Evolutionary conservation across 1,139 yeast genomes (phyloP).

Genomic region (Yamadazyma membranifaciens): DNA sequence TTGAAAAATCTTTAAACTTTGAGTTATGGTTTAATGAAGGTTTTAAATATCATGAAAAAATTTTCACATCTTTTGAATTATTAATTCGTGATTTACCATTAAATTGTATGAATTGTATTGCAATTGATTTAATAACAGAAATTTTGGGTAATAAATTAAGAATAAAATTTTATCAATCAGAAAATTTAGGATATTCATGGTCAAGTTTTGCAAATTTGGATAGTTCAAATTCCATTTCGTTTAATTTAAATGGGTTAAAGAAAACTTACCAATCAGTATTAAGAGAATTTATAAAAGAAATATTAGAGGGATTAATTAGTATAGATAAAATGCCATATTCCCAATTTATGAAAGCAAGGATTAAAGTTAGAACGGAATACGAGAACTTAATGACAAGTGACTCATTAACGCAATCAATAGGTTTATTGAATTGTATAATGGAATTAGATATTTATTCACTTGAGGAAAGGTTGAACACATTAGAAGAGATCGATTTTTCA

Average conservation of each 20-base stretch:
- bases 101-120: constrained; percentile 9
- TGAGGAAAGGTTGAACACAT: constrained; percentile 43
- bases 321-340: constrained; percentile 22
- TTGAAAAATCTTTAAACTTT: constrained; percentile 8
- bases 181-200: constrained; percentile 53
- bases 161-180: constrained; percentile 47
- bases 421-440: constrained; percentile 47
- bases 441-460: constrained; percentile 54
- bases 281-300: constrained; percentile 17
- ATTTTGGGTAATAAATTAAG: constrained; percentile 38
- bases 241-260: constrained; percentile 50
- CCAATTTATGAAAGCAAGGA: constrained; percentile 42
- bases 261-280: constrained; percentile 34
- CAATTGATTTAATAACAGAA: constrained; percentile 50
- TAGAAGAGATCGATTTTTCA: constrained; percentile 29
- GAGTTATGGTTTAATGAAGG: constrained; percentile 55
- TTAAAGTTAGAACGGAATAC: constrained; percentile 42
- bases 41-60: constrained; percentile 20
- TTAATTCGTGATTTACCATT: neutral
- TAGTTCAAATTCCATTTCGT: constrained; percentile 47
- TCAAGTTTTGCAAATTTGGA: constrained; percentile 49
- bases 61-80: constrained; percentile 46
- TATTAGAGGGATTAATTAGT: constrained; percentile 16
- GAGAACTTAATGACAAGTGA: constrained; percentile 31
- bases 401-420: constrained; percentile 44